A percentile compares a stretch with the other conserved stretches of the same genome.
Evolutionary conservation across 164 flowering plant species (phyloP).

Genomic region (Nelumbo lutea): DNA sequence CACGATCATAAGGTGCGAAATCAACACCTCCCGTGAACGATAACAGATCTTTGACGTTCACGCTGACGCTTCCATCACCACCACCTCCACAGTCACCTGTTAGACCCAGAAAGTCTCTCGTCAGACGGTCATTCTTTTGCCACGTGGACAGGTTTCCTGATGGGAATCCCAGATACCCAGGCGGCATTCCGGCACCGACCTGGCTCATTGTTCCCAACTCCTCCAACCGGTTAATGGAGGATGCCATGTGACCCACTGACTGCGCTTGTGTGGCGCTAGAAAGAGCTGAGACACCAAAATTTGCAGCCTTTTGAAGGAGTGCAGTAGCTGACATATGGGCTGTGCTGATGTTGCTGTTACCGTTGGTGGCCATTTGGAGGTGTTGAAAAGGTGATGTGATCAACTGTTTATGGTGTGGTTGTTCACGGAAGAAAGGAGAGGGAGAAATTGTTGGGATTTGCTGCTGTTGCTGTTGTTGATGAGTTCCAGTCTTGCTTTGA

Average conservation of each 20-base stretch:
- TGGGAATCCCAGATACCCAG: conserved; percentile 15
- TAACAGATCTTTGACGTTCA: conserved; percentile 26
- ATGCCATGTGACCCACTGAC: conserved; percentile 24
- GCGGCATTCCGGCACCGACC: conserved; percentile 9
- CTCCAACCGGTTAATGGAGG: conserved; percentile 9
- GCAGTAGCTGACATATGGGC: conserved; percentile 66
- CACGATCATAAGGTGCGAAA: conserved; percentile 30
- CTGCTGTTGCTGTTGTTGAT: not conserved
- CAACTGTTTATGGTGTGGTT: conserved; percentile 1
- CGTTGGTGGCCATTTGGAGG: conserved; percentile 10
- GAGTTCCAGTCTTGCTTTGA: conserved; percentile 20
- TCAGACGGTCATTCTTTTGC: conserved; percentile 50
- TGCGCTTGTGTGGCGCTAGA: conserved; percentile 10
- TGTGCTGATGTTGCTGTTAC: conserved; percentile 14
- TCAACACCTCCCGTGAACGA: conserved; percentile 33
- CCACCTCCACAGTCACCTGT: conserved; percentile 24
- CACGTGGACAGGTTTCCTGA: conserved; percentile 27
- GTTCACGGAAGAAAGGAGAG: conserved; percentile 11
- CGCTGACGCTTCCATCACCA: conserved; percentile 19
- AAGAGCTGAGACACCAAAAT: conserved; percentile 28
- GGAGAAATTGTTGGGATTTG: conserved; percentile 8
- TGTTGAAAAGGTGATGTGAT: conserved; percentile 20
- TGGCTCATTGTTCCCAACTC: conserved; percentile 13
- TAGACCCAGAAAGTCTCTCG: conserved; percentile 81
- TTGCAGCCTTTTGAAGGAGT: conserved; percentile 62